Conservation (phyloP, 2,329 filamentous ascomycete genomes). For the Calonectria leucothoes region DNA sequence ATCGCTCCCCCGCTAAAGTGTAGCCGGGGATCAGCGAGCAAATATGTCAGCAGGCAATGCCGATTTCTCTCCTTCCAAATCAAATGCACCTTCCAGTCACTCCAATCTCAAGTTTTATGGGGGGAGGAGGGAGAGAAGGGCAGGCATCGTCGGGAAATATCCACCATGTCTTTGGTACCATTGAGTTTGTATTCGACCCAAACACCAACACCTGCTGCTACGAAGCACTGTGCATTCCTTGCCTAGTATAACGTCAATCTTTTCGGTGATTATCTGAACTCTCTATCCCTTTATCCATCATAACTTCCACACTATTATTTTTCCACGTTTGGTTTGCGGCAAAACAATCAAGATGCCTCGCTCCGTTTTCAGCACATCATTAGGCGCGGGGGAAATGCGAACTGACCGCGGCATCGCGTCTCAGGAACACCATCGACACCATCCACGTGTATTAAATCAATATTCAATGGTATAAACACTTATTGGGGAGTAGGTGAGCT, state of each 20-base stretch:
- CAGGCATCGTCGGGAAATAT: too few species aligned
- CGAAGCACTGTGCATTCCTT: neutral
- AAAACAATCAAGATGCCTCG: neutral
- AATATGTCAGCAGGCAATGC: neutral
- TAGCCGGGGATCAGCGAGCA: neutral
- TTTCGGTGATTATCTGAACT: neutral
- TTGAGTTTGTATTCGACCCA: neutral
- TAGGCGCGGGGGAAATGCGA: neutral
- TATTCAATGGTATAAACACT: neutral
- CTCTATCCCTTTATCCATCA: too few species aligned
- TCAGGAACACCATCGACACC: too few species aligned
- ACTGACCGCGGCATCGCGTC: too few species aligned
- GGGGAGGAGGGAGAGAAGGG: too few species aligned
- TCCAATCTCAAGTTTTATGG: neutral
- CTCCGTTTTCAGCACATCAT: neutral
- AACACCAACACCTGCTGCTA: neutral
- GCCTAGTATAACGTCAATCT: neutral
- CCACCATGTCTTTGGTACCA: neutral
- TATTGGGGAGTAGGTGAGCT: neutral
- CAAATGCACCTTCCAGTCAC: too few species aligned
- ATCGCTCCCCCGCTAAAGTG: neutral
- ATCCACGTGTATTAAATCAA: neutral
- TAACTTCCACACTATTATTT: neutral
- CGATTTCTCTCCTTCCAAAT: neutral
- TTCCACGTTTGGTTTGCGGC: neutral